Conservation (phyloP, 2,329 filamentous ascomycete genomes). For the Scleromitrula shiraiana region DNA sequence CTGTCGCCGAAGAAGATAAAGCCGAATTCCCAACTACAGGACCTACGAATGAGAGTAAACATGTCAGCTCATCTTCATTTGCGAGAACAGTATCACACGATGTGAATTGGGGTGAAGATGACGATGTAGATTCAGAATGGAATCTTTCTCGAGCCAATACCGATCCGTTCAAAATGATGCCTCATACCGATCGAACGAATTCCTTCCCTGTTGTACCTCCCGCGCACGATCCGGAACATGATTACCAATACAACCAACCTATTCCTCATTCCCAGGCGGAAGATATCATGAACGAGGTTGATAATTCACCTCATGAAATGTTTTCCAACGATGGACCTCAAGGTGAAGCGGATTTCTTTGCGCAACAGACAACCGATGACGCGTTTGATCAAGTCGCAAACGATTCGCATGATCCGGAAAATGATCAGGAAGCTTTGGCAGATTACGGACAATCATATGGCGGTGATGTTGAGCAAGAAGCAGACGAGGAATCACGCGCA, state of each 20-base stretch:
- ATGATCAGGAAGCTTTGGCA: conserved; percentile 3
- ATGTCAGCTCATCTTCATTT: conserved; percentile 55
- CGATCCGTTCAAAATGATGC: conserved; percentile 54
- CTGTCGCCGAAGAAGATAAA: conserved; percentile 13
- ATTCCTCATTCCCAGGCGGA: conserved; percentile 44
- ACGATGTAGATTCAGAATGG: conserved; percentile 46
- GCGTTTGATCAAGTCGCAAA: conserved; percentile 1
- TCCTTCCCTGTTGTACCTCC: conserved; percentile 53
- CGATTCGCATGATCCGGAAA: background rate
- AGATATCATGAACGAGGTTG: conserved; percentile 45
- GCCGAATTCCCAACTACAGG: conserved; percentile 20
- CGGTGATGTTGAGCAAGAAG: conserved; percentile 29
- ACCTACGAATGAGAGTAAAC: conserved; percentile 38
- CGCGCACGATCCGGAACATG: conserved; percentile 29
- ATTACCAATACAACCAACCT: conserved; percentile 30
- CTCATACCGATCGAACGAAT: conserved; percentile 49
- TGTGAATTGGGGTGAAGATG: conserved; percentile 50
- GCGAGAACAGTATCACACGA: conserved; percentile 56
- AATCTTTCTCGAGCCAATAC: conserved; percentile 42
- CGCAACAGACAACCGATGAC: conserved; percentile 32
- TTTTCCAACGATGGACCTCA: conserved; percentile 33
- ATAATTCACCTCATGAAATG: conserved; percentile 31
- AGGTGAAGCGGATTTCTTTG: conserved; percentile 39
- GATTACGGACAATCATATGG: conserved; percentile 20
- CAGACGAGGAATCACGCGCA: conserved; percentile 39